Evolutionary conservation across 305 asterid genomes (phyloP), one percentile per base, ranked within the genome.

Genomic region (Solanum hybrid): DNA sequence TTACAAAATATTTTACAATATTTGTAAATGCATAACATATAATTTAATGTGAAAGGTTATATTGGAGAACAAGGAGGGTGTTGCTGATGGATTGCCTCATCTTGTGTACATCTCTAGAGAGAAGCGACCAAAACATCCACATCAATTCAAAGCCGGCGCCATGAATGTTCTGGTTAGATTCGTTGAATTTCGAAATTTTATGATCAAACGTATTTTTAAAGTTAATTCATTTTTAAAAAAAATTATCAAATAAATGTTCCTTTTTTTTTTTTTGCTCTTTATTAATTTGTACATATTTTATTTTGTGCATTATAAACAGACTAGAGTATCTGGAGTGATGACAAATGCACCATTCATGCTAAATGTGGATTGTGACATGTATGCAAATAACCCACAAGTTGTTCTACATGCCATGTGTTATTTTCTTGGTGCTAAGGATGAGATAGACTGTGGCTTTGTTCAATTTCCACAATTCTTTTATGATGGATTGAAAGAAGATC

Each of bases 111-210:
- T 93, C 20, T 92, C 94, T 20, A 83, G 94, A 87, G 94, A 92
- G 89, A 93, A 93, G 77, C 90, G 88, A 84, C 93, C 93, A 87
- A 89, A 93, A 17, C 90, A 91, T 89, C 91, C 84, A 17, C 94
- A 93, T 89, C 91, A 93, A 36, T 90, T 32, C 88, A 93, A 93
- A 90, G 94, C 94, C 1, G 94, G 94, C 0, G 94, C 94, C 31
- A 93, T 93, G 94, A 93, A 93, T 72, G 93, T 92, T 89, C 89
- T 93, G 94, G 94, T 93, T 20, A 87, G 88, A 76, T 70, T 17
- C 2, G 57, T 41, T 41, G 57, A 41, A 41, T 57, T 57, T 57
- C 0, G 10, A 57, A 17, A 57, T 57, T 57, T 57, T 57, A 57
- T 57, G 3, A 51, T 51, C n/a, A 51, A 57, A 57, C 1, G 1